Base-by-base conservation (phyloP, 179 eudicot species). In the Silene coronaria region DNA sequence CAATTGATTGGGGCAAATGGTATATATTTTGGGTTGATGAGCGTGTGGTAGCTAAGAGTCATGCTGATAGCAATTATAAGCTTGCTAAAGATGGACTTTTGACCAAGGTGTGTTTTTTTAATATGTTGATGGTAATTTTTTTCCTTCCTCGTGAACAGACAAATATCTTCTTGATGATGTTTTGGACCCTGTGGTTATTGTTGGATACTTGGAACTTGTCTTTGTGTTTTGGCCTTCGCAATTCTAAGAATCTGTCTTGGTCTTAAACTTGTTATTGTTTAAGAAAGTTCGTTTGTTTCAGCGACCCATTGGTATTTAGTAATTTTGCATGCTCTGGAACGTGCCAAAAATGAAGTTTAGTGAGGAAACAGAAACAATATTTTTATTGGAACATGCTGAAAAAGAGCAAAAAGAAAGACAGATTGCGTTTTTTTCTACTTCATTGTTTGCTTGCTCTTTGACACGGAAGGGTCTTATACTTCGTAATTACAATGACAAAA, bases 1-100 rank as follows among this genome's bases (percentile, higher is more conserved):
- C 97, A 24, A 87, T 90, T 74, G 98, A 94, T 27, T 92, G 97
- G 98, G 84, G 83, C 27, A 92, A 85, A 74, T 94, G 98, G 97
- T 80, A 92, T 82, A 85, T 94, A 70, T 94, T 88, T 75, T 94
- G 96, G 98, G 91, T 75, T 6, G 97, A 95, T 53, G 99, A 95
- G 78, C 90, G 95, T 16, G 91, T 92, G 48, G 97, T 95, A 19
- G 78, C 93, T 7, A 92, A 88, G 84, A 90, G 24, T 77, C 99
- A 95, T 76, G 79, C 63, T 36, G 97, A 95, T 72, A 92, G 95
- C 84, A 95, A 95, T 69, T 95, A 89, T 78, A 95, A 86, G 88
- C 90, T 95, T 12, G 90, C 91, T 1, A 92, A 88, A 83, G 96
- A 94, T 63, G 81, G 77, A 67, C 77, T 94, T 77, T 81, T 94